A percentile compares a stretch with the other conserved stretches of the same genome.
These are phyloP conservation scores for Salvia hispanica DNA, from an alignment of 257 asterid genomes.

Conservation along the genomic window DNA sequence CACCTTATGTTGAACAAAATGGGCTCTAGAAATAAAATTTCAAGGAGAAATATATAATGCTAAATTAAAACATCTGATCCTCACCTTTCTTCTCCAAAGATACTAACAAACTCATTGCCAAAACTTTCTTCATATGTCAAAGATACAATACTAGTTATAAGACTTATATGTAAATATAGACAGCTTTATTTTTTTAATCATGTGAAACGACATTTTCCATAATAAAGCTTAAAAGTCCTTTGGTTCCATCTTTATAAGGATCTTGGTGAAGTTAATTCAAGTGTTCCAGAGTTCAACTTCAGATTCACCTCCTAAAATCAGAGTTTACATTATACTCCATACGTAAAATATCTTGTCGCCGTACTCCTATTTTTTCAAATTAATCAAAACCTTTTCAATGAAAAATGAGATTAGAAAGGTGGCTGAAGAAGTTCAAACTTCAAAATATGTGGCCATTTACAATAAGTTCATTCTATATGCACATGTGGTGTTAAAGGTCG, in stretches of 20 bases:
- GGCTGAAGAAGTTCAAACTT: constrained; percentile 14
- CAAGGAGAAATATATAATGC: background rate
- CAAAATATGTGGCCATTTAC: constrained; percentile 8
- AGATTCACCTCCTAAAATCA: constrained; percentile 6
- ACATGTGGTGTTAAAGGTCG: background rate
- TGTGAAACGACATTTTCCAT: background rate
- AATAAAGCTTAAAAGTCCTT: too few relatives aligned
- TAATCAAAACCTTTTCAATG: background rate
- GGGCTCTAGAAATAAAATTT: constrained; percentile 13
- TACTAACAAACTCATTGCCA: background rate
- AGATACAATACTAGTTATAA: constrained; percentile 9
- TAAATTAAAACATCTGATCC: background rate
- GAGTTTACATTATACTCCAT: background rate
- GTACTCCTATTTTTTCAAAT: constrained; percentile 13
- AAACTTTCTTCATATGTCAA: background rate
- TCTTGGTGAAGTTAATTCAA: constrained; percentile 14
- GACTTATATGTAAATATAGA: background rate
- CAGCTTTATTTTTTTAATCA: background rate
- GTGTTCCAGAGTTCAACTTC: constrained; percentile 1
- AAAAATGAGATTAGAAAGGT: constrained; percentile 7
- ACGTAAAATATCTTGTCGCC: constrained; percentile 3
- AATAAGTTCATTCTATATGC: background rate
- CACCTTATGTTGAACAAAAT: background rate
- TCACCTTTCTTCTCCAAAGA: background rate
- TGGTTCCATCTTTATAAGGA: constrained; percentile 13